Evolutionary conservation across 192 early-diverging fungal genomes (phyloP), one percentile per base, ranked within the genome.

Genomic region (Glomus cerebriforme): DNA sequence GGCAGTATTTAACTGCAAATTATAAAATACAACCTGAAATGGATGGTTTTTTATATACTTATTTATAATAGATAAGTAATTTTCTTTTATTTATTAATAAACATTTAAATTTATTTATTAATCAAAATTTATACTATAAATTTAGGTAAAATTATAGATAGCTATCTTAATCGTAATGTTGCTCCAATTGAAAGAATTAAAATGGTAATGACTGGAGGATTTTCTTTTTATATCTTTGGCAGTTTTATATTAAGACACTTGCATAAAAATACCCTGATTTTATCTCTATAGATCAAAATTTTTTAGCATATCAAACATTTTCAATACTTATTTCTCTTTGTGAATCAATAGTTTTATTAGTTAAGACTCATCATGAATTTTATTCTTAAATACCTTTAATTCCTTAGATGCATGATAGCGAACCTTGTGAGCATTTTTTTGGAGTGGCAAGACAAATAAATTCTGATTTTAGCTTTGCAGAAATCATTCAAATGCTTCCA

Each of bases 331-430:
- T 19, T 66, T 66, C 64, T 31, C 29, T 66, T 15, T 26, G 3
- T 35, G 1, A 66, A 66, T 66, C 31, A 7, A 66, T 66, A 17
- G 31, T 66, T 66, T 32, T 65, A 31, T 13, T 65, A 31, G 29
- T 65, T 7, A 65, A 65, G 15, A 5, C 12, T 5, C 31, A 49
- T 5, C 17, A 4, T 49, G 4, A 19, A 49, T 49, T 17, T 32
- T 66, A 66, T 66, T 17, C 9, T 66, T 12, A 66, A 66, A 31
- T 32, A 31, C 31, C 32, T 66, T 66, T 66, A 19, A 66, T 66
- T 32, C 2, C 64, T 66, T 66, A 32, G 31, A 66, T 66, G 17
- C 64, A 66, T 66, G 31, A 32, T 3, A 31, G 2, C 6, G 5
- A 66, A 22, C 3, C 64, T 31, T 66, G 64, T 35, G 32, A 66